Base-by-base conservation (phyloP, 1,284 basidiomycete genomes). In the Crucibulum cyathiforme region DNA sequence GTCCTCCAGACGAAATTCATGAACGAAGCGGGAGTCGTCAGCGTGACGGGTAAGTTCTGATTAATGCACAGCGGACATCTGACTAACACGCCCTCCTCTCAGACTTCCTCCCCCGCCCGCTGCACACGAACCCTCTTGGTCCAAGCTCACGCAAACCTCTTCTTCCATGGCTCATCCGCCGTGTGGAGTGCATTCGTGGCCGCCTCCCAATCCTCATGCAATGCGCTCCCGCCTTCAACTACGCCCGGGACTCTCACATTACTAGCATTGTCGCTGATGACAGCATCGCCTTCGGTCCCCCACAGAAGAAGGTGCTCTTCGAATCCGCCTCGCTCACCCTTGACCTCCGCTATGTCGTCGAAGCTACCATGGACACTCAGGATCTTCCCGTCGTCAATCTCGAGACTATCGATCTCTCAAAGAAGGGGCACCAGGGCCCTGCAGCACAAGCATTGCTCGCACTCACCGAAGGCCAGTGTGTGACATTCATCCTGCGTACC, bases 191-290 rank as follows among this genome's bases (percentile, higher is more conserved):
- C 60, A 87, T 96, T 63, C 89, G 95, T 19, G 95, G 95, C 2
- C 81, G 71, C 3, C 80, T 96, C 36, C 88, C 91, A 0, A 81
- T 96, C 58, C 83, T 86, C 56, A 84, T 96, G 74, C 92, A 96
- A 77, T 95, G 93, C 68, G 94, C 94, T 0, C 95, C 95, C 0
- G 95, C 95, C 0, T 98, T 98, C 85, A 91, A 97, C 76, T 98
- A 98, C 69, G 94, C 94, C 2, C 84, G 89, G 12, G 85, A 89
- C 57, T 59, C 81, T 3, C 95, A 98, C 74, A 84, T 81, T 3
- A 89, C 90, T 0, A 74, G 82, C 36, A 74, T 92, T 61, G 64
- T 85, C 39, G 67, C 75, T 8, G 87, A 93, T 67, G 69, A 75
- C 45, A 67, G 66, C 45, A 79, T 83, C 46, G 72, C 75, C 5